Base-by-base conservation (phyloP, 208 protist species). In the Phytomonas sp. region DNA sequence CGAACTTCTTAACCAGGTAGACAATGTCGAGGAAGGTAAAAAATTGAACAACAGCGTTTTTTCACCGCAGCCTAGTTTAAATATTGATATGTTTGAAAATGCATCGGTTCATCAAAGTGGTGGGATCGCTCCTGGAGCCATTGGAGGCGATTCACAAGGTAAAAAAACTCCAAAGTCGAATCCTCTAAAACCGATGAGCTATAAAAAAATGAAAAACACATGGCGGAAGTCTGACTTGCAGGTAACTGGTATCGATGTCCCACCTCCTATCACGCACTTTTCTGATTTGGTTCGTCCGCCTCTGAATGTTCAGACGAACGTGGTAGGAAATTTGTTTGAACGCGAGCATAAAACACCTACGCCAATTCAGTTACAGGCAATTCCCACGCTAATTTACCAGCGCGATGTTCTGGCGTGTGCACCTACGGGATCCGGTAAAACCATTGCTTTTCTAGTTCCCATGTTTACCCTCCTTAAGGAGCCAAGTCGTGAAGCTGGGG, bases 301-400 rank as follows among this genome's bases (percentile, higher is more conserved):
- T 40, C 81, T 96, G 52, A 89, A 71, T 63, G 80, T 86, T 30
- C 84, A 88, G 60, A 76, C 81, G 30, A 81, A 88, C 67, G 75
- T 95, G 6, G 86, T 94, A 19, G 82, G 87, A 63, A 97, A 97
- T 74, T 66, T 94, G 31, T 91, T 94, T 64, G 69, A 75, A 29
- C 85, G 87, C 23, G 83, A 92, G 33, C 96, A 98, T 76, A 88
- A 75, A 36, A 66, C 86, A 30, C 98, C 97, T 23, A 99, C 98
- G 16, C 91, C 97, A 11, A 97, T 99, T 73, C 98, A 99, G 86
- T 98, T 97, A 91, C 95, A 99, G 79, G 83, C 94, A 12, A 98
- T 99, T 45, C 95, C 98, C 6, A 79, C 81, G 30, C 75, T 99
- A 8, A 86, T 98, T 30, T 78, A 90, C 60, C 73, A 81, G 26